Evolutionary conservation across 495 filamentous ascomycete species (phyloP), one percentile per base, ranked within the genome.

Genomic region (Neurospora sp.): DNA sequence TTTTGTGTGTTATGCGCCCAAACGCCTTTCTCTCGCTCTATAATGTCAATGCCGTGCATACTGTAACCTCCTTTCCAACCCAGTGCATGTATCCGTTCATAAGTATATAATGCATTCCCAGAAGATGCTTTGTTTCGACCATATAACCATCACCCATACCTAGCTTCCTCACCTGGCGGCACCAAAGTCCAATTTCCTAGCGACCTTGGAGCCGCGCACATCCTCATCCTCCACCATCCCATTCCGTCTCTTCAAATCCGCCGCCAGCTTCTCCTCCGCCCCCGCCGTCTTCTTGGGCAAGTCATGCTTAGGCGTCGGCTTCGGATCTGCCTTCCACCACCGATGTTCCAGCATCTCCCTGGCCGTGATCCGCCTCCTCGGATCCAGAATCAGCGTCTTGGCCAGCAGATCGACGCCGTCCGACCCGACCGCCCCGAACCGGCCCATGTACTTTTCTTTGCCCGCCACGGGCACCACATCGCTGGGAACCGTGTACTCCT

Each of bases 371-470:
- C 96, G 85, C 79, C 92, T 94, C 75, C 89, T 86, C 38, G 96
- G 96, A 81, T 99, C 94, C 68, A 98, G 85, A 9, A 85, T 84
- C 70, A 97, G 85, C 88, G 97, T 98, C 69, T 88, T 88, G 86
- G 94, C 91, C 74, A 99, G 81, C 74, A 98, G 80, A 79, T 98
- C 94, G 27, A 94, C 92, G 44, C 96, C 96, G 71, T 92, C 89
- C 38, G 87, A 81, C 5, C 94, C 94, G 17, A 92, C 88, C 4
- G 91, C 91, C 17, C 90, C 89, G 75, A 99, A 98, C 61, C 86
- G 86, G 20, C 81, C 79, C 77, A 90, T 81, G 80, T 90, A 97
- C 72, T 91, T 88, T 10, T 93, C 90, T 70, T 86, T 86, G 16
- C 89, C 89, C 70, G 87, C 86, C 14, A 94, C 77, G 14, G 94